Evolutionary conservation across 176 grass and related monocot species (phyloP).

Genomic region (Canna indica): DNA sequence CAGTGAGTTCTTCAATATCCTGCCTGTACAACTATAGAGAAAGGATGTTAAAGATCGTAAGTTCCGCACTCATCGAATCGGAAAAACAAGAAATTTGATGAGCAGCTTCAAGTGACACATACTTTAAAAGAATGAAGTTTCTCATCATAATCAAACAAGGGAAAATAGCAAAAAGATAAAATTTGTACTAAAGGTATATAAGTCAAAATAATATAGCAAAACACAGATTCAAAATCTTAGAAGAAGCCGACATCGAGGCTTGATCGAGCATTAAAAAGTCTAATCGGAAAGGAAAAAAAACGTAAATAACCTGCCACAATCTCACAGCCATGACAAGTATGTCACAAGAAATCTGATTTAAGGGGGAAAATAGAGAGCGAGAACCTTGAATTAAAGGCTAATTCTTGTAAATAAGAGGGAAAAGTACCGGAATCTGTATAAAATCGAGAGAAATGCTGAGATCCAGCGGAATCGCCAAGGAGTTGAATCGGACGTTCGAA

Average conservation of each 20-base stretch:
- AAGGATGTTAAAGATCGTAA: not conserved
- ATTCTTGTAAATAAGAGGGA: not conserved
- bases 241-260: not conserved
- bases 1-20: not conserved
- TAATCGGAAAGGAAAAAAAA: not conserved
- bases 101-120: not conserved
- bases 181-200: not conserved
- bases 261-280: not conserved
- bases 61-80: not conserved
- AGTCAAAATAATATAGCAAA: too few species aligned
- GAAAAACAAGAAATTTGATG: not conserved
- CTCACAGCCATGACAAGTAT: not conserved
- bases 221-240: not conserved
- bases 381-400: not conserved
- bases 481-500: not conserved
- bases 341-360: too few species aligned
- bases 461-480: not conserved
- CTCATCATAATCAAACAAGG: not conserved
- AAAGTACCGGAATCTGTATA: not conserved
- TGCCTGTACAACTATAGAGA: not conserved
- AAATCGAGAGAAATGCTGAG: not conserved
- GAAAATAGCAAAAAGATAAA: not conserved
- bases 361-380: not conserved
- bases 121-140: not conserved
- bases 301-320: not conserved